Base-by-base conservation (phyloP, 441 rosid genomes). In the Omphalea diandra region DNA sequence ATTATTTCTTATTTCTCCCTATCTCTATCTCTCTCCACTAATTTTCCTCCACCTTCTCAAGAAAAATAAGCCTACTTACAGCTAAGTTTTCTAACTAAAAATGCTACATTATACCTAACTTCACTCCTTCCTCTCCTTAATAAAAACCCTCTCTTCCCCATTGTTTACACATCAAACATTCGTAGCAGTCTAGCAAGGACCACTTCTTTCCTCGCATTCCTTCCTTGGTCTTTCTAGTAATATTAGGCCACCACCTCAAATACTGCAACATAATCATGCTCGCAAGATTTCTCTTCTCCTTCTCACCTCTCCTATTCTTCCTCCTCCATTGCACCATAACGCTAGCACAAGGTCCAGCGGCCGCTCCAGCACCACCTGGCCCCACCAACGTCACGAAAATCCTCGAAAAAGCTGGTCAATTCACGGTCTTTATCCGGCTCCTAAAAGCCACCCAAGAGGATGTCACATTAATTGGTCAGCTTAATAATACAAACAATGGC, bases 321-420 rank as follows among this genome's bases (percentile, higher is more conserved):
- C 79, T 87, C 68, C 76, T 65, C 27, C 56, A 72, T 26, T 58
- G 67, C 55, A 53, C 69, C 72, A 56, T 76, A 36, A 69, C 71
- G 36, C 36, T 67, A 40, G 84, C 92, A 29, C 90, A 87, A 72
- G 68, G 73, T 55, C 79, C 74, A 1, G 66, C 64, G 12, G 20
- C 72, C 0, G 67, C 69, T 56, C 67, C 76, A 17, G 20, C 81
- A 2, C 89, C 94, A 2, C 36, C 96, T 1, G 96, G 89, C 49
- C 95, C 93, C 3, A 84, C 87, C 18, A 85, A 90, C 24, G 82
- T 89, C 24, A 80, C 90, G 40, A 87, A 86, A 71, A 62, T 93
- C 87, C 97, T 94, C 0, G 87, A 80, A 46, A 94, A 94, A 62
- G 94, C 87, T 0, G 87, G 97, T 26, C 91, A 88, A 11, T 94